phyloP scores from a whole-genome alignment of 805 yeast species.

The Yamadazyma tumulicola region DNA sequence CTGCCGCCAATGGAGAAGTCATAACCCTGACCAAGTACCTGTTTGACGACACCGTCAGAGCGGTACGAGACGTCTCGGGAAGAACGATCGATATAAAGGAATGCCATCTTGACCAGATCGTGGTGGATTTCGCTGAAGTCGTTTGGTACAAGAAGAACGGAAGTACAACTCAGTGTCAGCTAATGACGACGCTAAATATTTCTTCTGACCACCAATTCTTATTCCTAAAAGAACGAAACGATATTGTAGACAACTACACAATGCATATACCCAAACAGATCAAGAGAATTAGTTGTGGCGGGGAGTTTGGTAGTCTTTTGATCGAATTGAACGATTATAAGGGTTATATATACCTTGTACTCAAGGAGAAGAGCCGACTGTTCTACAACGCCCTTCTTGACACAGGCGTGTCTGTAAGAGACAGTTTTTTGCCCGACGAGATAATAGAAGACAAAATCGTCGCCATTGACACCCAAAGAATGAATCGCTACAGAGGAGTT shows the following conservation, averaged over 20 bases:
- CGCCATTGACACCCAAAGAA: too few species aligned
- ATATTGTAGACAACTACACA: conserved; percentile 3
- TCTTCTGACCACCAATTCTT: conserved; percentile 4
- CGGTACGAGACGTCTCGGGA: conserved; percentile 7
- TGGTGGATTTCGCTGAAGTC: neutral
- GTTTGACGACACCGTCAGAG: conserved; percentile 1
- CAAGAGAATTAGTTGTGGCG: neutral
- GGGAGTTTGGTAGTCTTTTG: neutral
- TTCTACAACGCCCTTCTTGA: too few species aligned
- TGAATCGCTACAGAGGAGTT: too few species aligned
- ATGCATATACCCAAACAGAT: conserved; percentile 6
- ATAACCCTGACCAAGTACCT: too few species aligned
- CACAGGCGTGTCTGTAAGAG: too few species aligned
- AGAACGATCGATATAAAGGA: conserved; percentile 2
- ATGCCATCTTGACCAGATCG: conserved; percentile 1
- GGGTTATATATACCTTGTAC: conserved; percentile 5
- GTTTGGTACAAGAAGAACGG: conserved; percentile 4
- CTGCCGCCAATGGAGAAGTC: too few species aligned
- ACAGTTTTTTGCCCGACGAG: too few species aligned
- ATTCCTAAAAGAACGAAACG: conserved; percentile 2
- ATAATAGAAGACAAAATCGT: too few species aligned
- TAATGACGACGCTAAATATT: conserved; percentile 2
- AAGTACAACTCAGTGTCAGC: neutral
- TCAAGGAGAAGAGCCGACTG: too few species aligned
- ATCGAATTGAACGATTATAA: conserved; percentile 6